Evolutionary conservation across 257 asterid species (phyloP), one percentile per base, ranked within the genome.

Genomic region (Forsythia viridissima): DNA sequence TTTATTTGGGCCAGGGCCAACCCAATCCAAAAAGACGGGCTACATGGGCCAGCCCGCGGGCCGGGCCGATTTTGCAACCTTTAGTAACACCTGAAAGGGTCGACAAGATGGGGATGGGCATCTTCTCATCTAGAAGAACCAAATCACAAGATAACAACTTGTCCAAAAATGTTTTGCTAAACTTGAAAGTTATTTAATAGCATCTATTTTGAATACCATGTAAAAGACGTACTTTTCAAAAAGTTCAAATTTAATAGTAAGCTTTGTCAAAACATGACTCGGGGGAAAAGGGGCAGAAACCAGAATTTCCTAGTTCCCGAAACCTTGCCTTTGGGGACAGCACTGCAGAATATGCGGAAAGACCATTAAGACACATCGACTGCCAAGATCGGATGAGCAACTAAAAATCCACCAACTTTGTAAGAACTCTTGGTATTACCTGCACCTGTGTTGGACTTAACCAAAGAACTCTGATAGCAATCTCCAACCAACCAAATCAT

Each of bases 111-210:
- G 81, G 24, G 43, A 77, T 75, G 42, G 82, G 76, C 68, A 73
- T 52, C 80, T 80, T 82, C 91, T 70, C 77, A 81, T 80, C 65
- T 82, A 85, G 86, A 87, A 77, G 86, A 61, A 67, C 81, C 84
- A 76, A 38, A 55, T 51, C 85, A 59, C 57, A 5, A 71, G 43
- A 74, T 43, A 70, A 72, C 37, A 34, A 74, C 57, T 67, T n/a
- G 57, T n/a, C 70, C 84, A 77, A 77, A 81, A 30, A 30, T 30
- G 34, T 30, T 30, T 30, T 1, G 34, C 34, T 30, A 30, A 30
- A 30, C 34, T 30, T 30, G 2, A 30, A 30, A 30, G 34, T 30
- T 30, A 30, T 30, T 30, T 30, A 30, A 30, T 30, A 30, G 34
- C 72, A 77, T 5, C 74, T 44, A 48, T 76, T 66, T 21, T 18